Conservation (phyloP, 345 rosid genomes). For the Populus deltoides region DNA sequence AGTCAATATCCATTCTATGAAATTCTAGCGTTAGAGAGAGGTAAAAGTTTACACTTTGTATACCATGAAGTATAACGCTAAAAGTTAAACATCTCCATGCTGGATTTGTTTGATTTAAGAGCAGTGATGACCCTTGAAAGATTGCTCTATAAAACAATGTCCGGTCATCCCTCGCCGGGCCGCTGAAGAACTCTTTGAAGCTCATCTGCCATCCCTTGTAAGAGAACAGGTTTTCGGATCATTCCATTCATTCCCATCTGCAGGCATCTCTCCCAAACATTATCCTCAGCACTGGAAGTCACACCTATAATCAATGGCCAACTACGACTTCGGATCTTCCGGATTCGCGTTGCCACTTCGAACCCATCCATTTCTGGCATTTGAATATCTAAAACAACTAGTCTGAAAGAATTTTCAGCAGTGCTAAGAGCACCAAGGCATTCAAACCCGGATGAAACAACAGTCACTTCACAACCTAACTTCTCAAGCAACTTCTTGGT, state of each 20-base stretch:
- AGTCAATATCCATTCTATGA: constrained; percentile 14
- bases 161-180: constrained; percentile 43
- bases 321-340: constrained; percentile 65
- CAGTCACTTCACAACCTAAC: constrained; percentile 79
- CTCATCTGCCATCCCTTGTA: constrained; percentile 77
- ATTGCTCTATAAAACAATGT: neutral
- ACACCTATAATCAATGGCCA: constrained; percentile 87
- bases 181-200: constrained; percentile 66
- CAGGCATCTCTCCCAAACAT: constrained; percentile 65
- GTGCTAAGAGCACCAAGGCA: constrained; percentile 65
- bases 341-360: constrained; percentile 80
- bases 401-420: constrained; percentile 53
- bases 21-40: constrained; percentile 17
- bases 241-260: constrained; percentile 85
- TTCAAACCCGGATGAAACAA: constrained; percentile 84
- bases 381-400: constrained; percentile 77
- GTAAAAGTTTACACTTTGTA: constrained; percentile 11
- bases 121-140: neutral
- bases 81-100: neutral
- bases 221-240: constrained; percentile 81
- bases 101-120: neutral
- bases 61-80: constrained; percentile 8
- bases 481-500: constrained; percentile 78
- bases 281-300: constrained; percentile 85
- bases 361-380: constrained; percentile 95